phyloP scores from a whole-genome alignment of 2,329 filamentous ascomycete genomes.

The Chaetomiaceae sp. region DNA sequence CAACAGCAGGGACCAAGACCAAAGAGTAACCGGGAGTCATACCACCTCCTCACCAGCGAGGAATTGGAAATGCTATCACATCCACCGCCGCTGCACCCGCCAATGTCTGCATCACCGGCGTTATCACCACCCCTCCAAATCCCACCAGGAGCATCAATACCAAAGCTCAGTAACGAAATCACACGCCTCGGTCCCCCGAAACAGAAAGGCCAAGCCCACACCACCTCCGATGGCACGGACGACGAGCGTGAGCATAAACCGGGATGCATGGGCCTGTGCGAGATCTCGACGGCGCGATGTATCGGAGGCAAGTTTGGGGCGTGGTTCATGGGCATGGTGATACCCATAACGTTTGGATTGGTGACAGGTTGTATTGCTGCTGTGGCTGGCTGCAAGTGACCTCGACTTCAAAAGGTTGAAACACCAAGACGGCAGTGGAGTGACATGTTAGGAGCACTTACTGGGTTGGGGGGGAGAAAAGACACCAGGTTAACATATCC shows the following conservation, averaged over 20 bases:
- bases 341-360: constrained; percentile 12
- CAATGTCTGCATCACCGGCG: constrained; percentile 1
- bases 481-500: too few species aligned
- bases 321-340: constrained; percentile 14
- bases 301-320: constrained; percentile 11
- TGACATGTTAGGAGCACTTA: too few species aligned
- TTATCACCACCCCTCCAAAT: not conserved
- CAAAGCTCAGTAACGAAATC: not conserved
- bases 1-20: not conserved
- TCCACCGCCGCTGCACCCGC: constrained; percentile 1
- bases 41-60: constrained; percentile 9
- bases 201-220: not conserved
- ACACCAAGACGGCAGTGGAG: too few species aligned
- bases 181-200: not conserved
- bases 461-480: too few species aligned
- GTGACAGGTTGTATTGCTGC: not conserved
- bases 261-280: constrained; percentile 10
- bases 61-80: constrained; percentile 14
- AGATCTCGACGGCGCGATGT: constrained; percentile 1
- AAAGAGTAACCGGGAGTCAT: not conserved
- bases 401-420: too few species aligned
- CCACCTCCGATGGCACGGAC: not conserved
- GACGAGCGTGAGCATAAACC: not conserved
- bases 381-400: not conserved
- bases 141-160: not conserved